Evolutionary conservation across 352 stramenopile species (phyloP), one percentile per base, ranked within the genome.

Genomic region (Globisporangium radiosum): DNA sequence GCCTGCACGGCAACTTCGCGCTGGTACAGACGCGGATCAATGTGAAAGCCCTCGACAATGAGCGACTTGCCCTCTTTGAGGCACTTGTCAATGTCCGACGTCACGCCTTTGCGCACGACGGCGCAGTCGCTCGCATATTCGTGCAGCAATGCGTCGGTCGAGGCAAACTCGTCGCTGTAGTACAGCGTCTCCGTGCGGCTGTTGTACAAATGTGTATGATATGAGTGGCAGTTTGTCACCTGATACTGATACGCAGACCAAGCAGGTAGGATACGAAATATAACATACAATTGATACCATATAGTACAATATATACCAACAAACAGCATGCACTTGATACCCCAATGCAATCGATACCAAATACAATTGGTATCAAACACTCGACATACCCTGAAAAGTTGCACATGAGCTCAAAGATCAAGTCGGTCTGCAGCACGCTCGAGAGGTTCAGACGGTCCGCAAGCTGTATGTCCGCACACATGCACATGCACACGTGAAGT

Each of bases 391-490:
- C 85, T 2, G 85, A 95, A 59, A 95, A 95, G 52, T 95, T 95
- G 68, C 85, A 95, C 85, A 95, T 95, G 51, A 95, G 76, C 66
- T 93, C 85, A 63, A 92, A 92, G 57, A 92, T 95, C 47, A 95
- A 74, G 53, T 95, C 85, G 0, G 83, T 92, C 59, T 95, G 85
- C 17, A 95, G 70, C 6, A 95, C 83, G 37, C 85, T 95, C 39
- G 85, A 95, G 9, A 95, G 66, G 58, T 95, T 95, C 15, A 95
- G 72, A 0, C 85, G 85, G 50, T 95, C 85, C 0, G 85, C 85
- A 54, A 95, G 69, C 83, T 94, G 44, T 14, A 57, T 5, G 37
- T 44, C 7, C 25, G 42, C 6, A 49, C 13, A 54, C 5, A 65
- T 33, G 2, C 25, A 33, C 25, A 33, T 33, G 25, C 25, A 33